A percentile compares a stretch with the other conserved stretches of the same genome.
phyloP scores from a whole-genome alignment of 257 asterid species.

The Prunella vulgaris region DNA sequence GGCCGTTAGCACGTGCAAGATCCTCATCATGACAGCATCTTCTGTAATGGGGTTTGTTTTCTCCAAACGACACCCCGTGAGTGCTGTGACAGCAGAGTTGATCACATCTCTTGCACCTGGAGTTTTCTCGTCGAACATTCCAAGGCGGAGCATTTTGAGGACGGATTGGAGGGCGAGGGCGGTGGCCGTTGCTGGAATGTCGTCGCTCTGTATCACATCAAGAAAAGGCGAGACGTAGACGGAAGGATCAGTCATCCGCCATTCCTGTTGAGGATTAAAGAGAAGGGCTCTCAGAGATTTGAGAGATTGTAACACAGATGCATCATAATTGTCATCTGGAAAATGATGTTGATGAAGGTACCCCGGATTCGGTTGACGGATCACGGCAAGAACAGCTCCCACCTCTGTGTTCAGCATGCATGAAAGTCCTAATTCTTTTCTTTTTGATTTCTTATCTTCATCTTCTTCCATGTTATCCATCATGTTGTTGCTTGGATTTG shows the following conservation, averaged over 20 bases:
- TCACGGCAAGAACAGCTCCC: conserved; percentile 79
- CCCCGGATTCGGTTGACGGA: conserved; percentile 54
- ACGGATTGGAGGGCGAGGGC: conserved; percentile 71
- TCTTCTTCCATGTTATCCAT: conserved; percentile 45
- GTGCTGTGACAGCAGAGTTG: conserved; percentile 46
- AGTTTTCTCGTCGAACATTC: conserved; percentile 56
- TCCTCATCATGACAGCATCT: conserved; percentile 82
- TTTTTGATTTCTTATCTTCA: conserved; percentile 34
- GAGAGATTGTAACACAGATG: conserved; percentile 51
- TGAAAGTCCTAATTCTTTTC: conserved; percentile 73
- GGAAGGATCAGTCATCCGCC: conserved; percentile 68
- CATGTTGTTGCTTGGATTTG: not conserved
- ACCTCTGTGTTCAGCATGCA: conserved; percentile 93
- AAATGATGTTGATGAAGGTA: conserved; percentile 41
- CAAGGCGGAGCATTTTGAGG: conserved; percentile 66
- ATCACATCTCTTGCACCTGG: conserved; percentile 60
- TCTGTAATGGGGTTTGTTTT: conserved; percentile 63
- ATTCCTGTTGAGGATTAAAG: conserved; percentile 77
- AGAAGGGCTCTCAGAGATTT: conserved; percentile 63
- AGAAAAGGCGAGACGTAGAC: conserved; percentile 71
- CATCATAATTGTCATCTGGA: conserved; percentile 49
- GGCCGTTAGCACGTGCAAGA: conserved; percentile 57
- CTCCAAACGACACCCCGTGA: conserved; percentile 72
- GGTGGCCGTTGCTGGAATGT: conserved; percentile 76
- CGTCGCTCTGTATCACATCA: conserved; percentile 77